Percentiles rank a stretch among this genome's conserved stretches.
Evolutionary conservation across 2,329 filamentous ascomycete species (phyloP).

Genomic region (Microcyclospora tardicrescens): DNA sequence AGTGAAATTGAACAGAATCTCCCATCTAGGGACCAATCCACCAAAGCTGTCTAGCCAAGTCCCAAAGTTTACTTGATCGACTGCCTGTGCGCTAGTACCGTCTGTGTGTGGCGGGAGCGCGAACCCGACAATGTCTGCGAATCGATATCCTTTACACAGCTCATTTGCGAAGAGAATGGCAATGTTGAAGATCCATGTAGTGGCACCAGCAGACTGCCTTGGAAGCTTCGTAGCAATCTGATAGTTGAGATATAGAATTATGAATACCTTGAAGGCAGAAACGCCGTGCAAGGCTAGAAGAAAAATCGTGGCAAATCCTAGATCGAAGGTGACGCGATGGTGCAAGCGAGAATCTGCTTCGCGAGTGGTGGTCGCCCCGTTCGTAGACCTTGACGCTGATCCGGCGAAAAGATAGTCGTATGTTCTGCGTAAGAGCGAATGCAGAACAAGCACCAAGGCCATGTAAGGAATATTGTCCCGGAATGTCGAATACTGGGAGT

Average conservation of each 20-base stretch:
- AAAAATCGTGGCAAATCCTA: slow-evolving; percentile 67
- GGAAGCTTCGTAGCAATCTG: slow-evolving; percentile 61
- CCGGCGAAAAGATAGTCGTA: slow-evolving; percentile 44
- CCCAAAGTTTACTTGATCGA: slow-evolving; percentile 43
- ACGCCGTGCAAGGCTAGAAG: slow-evolving; percentile 70
- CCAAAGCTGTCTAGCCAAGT: slow-evolving; percentile 64
- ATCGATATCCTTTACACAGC: slow-evolving; percentile 62
- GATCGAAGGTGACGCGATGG: slow-evolving; percentile 70
- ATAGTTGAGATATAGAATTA: slow-evolving; percentile 73
- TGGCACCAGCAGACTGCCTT: slow-evolving; percentile 54
- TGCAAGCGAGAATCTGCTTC: slow-evolving; percentile 41
- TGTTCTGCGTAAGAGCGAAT: slow-evolving; percentile 61
- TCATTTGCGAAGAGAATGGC: slow-evolving; percentile 81
- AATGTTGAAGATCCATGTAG: slow-evolving; percentile 86
- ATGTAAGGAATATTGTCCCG: slow-evolving; percentile 77
- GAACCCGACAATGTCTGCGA: slow-evolving; percentile 47
- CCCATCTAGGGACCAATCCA: slow-evolving; percentile 81
- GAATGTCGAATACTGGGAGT: slow-evolving; percentile 76
- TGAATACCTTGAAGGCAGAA: slow-evolving; percentile 68
- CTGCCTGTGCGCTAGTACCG: slow-evolving; percentile 11
- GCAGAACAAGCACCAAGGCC: slow-evolving; percentile 56
- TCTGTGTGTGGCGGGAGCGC: slow-evolving; percentile 31
- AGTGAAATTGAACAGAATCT: slow-evolving; percentile 95
- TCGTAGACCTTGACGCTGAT: background rate
- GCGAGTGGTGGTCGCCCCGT: slow-evolving; percentile 19